Evolutionary conservation across 345 rosid species (phyloP), one percentile per base, ranked within the genome.

Genomic region (Mangifera indica): DNA sequence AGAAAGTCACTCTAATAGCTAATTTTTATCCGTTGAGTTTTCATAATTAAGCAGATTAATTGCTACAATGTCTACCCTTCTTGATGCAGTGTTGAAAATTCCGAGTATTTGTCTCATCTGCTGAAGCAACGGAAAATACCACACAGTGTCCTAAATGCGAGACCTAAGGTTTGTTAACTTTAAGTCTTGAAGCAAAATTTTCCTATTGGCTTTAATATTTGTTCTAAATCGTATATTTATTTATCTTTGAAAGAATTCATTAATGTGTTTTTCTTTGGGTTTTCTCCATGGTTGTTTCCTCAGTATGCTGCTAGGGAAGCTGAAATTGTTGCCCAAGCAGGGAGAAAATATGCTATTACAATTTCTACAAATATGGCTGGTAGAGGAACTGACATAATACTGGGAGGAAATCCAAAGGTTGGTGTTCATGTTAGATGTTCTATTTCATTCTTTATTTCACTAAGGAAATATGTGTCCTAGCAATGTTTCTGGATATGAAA

Each of bases 351-450:
- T 84, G 96, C 98, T 77, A 89, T 93, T 77, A 93, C 98, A 67
- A 87, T 93, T 74, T 91, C 98, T 68, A 93, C 98, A 74, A 93
- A 93, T 81, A 91, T 93, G 98, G 97, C 98, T 78, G 98, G 98
- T 70, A 89, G 98, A 78, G 98, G 98, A 69, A 93, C 98, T 34
- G 97, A 93, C 73, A 91, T 93, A 77, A 93, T 93, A 77, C 83
- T 93, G 59, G 98, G 98, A 69, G 98, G 98, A 85, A 93, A 91
- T 77, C 93, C 98, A 52, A 91, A 88, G 80, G 98, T 93, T 86
- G 60, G 84, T 70, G 7, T 37, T 6, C 70, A 17, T 72, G 51
- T 63, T 71, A n/a, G 46, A 54, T 75, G 44, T 53, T 70, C 67
- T 55, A 25, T 69, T 55, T 67, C 66, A 56, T 49, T 9, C 49